Conservation (phyloP, 306 rosid species). For the Mimosa pudica region DNA sequence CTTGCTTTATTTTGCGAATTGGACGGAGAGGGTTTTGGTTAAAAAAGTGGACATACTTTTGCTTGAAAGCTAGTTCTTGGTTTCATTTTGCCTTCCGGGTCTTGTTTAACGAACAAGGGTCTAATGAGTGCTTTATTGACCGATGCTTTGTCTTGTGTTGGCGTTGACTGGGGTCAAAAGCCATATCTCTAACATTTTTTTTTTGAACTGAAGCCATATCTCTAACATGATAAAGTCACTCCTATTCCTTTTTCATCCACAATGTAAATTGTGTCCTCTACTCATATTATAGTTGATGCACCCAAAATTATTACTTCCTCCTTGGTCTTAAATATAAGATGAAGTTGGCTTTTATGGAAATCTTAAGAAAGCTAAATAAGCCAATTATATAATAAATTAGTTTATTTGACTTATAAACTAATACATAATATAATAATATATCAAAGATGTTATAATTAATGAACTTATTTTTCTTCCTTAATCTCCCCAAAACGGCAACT, state of each 20-base stretch:
- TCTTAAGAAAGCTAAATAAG: no score
- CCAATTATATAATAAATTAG: no score
- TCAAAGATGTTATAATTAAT: no score
- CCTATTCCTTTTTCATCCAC: background rate
- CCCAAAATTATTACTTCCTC: background rate
- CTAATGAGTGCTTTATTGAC: background rate
- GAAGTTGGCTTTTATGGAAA: no score
- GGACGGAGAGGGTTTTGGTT: background rate
- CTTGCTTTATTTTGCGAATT: background rate
- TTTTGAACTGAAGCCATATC: background rate
- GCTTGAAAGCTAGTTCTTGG: background rate
- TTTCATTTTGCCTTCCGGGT: background rate
- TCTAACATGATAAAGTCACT: background rate
- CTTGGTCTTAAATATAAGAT: no score
- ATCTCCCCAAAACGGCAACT: no score
- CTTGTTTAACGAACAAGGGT: background rate
- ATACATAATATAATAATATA: no score
- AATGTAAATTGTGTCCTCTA: background rate
- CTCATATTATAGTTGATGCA: background rate
- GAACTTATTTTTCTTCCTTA: no score
- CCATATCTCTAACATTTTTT: no score
- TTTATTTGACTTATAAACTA: no score
- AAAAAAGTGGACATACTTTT: background rate
- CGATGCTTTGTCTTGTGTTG: no score
- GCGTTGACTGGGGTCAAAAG: no score